Conservation (phyloP, 352 stramenopile species). For the Phytophthora crassamura region DNA sequence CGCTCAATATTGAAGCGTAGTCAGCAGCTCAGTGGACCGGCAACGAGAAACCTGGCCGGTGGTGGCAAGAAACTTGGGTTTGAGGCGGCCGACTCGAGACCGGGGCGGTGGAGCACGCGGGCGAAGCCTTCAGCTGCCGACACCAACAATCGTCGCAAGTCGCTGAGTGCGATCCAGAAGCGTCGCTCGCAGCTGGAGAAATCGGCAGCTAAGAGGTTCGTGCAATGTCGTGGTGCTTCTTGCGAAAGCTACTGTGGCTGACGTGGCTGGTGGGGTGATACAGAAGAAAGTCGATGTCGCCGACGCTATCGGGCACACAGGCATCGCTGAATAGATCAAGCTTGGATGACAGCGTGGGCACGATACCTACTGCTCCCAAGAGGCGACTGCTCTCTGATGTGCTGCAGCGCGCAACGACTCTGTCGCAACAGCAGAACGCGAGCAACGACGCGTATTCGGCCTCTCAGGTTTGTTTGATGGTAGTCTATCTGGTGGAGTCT, state of each 20-base stretch:
- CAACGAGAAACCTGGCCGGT: not conserved
- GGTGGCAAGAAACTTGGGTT: slow-evolving; percentile 40
- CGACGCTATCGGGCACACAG: slow-evolving; percentile 12
- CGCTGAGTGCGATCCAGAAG: slow-evolving; percentile 41
- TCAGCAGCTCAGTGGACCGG: slow-evolving; percentile 3
- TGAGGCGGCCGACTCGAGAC: slow-evolving; percentile 57
- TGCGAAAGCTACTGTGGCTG: not conserved
- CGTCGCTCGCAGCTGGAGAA: slow-evolving; percentile 33
- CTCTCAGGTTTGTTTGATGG: slow-evolving; percentile 22
- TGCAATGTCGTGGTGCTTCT: not conserved
- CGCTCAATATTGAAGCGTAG: slow-evolving; percentile 28
- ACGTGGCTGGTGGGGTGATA: not conserved
- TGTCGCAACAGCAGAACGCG: slow-evolving; percentile 51
- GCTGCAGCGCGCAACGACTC: slow-evolving; percentile 61
- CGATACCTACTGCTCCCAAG: slow-evolving; percentile 16
- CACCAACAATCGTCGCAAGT: slow-evolving; percentile 46
- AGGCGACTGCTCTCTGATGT: slow-evolving; percentile 58
- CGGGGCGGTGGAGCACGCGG: slow-evolving; percentile 48
- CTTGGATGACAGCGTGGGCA: slow-evolving; percentile 5
- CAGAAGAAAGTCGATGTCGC: slow-evolving; percentile 39
- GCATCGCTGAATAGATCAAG: slow-evolving; percentile 10
- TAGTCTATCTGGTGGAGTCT: not conserved
- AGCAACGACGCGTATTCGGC: slow-evolving; percentile 9
- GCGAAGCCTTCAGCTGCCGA: slow-evolving; percentile 34
- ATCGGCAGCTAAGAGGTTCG: slow-evolving; percentile 32